Evolutionary conservation across 306 rosid genomes (phyloP).

Genomic region (Astragalus glycyphyllos): DNA sequence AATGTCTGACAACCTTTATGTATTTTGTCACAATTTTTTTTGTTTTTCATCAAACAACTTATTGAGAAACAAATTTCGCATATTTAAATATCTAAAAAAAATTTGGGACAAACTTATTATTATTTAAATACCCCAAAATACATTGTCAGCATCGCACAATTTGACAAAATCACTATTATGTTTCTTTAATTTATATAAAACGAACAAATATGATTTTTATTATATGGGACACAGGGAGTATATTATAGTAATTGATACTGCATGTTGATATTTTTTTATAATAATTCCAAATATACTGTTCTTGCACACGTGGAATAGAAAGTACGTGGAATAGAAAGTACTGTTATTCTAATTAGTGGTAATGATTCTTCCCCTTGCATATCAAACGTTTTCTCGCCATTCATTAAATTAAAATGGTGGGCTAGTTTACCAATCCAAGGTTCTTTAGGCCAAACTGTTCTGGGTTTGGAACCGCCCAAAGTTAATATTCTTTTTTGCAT

Average conservation of each 20-base stretch:
- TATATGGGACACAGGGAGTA: too few relatives aligned
- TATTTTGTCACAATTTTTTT: too few relatives aligned
- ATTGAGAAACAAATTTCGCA: too few relatives aligned
- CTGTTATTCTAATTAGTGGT: slow-evolving; percentile 25
- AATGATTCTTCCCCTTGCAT: slow-evolving; percentile 32
- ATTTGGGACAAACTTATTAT: too few relatives aligned
- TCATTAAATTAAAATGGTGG: slow-evolving; percentile 18
- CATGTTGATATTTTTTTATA: background rate
- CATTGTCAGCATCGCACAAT: too few relatives aligned
- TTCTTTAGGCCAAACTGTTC: slow-evolving; percentile 26
- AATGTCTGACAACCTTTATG: too few relatives aligned
- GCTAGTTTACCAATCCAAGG: slow-evolving; percentile 54
- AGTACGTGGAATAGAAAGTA: background rate
- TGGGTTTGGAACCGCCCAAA: slow-evolving; percentile 64
- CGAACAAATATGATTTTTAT: too few relatives aligned
- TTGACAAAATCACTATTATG: too few relatives aligned
- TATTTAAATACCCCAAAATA: too few relatives aligned
- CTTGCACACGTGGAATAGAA: background rate
- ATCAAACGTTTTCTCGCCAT: background rate
- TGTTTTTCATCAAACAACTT: too few relatives aligned
- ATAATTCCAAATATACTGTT: background rate
- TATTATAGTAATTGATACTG: background rate
- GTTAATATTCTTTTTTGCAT: background rate
- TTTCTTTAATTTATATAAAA: too few relatives aligned
- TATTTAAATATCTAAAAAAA: too few relatives aligned